Evolutionary conservation across 352 stramenopile species (phyloP).

Genomic region (Phytopythium sindhum): DNA sequence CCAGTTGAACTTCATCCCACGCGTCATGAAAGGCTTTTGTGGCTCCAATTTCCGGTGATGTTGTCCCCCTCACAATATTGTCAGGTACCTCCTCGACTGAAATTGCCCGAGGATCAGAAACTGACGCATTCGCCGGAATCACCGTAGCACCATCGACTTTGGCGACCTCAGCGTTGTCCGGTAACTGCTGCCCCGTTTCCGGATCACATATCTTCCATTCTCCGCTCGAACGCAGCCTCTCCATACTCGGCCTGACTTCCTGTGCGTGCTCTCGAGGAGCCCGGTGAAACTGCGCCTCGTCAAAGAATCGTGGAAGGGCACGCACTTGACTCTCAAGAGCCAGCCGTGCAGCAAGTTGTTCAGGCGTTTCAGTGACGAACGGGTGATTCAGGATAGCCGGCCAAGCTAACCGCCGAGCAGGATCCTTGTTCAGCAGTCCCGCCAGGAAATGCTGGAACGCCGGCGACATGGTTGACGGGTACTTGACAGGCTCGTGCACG

Average conservation of each 20-base stretch:
- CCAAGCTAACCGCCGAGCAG: constrained; percentile 80
- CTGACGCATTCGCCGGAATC: background rate
- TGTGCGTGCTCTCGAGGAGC: constrained; percentile 15
- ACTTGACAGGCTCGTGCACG: constrained; percentile 89
- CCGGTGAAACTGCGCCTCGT: constrained; percentile 38
- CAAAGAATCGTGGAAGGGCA: constrained; percentile 61
- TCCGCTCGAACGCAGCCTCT: constrained; percentile 68
- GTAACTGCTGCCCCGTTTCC: constrained; percentile 52
- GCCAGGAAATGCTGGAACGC: constrained; percentile 87
- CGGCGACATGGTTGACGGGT: constrained; percentile 78
- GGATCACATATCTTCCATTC: constrained; percentile 86
- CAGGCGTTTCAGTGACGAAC: constrained; percentile 84
- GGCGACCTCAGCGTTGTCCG: background rate
- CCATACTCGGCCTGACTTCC: constrained; percentile 58
- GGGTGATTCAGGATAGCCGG: constrained; percentile 88
- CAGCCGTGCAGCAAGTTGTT: constrained; percentile 47
- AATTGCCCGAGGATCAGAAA: background rate
- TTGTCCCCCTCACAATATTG: background rate
- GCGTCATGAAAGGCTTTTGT: background rate
- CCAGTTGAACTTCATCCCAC: background rate
- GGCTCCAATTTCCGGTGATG: background rate
- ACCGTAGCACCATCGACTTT: background rate
- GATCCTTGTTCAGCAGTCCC: constrained; percentile 90
- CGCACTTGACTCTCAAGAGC: constrained; percentile 62
- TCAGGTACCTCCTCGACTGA: too few species aligned